Conservation (phyloP, 768 basidiomycete species). For the Naganishia vishniacii region DNA sequence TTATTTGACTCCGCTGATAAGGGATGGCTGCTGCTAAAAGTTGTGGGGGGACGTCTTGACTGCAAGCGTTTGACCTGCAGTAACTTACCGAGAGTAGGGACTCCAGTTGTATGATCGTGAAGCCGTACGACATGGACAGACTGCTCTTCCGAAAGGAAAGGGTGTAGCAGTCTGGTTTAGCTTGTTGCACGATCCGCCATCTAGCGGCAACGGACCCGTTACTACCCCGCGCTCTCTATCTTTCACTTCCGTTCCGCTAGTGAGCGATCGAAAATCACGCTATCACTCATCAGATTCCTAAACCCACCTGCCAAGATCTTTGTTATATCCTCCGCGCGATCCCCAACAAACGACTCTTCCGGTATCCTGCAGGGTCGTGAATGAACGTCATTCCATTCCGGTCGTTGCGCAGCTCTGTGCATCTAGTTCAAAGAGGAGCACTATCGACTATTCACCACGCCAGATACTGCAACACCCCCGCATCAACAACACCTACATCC, state of each 20-base stretch:
- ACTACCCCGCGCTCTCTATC: not conserved
- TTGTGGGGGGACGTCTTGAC: not conserved
- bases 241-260: conserved; percentile 11
- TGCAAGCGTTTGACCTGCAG: not conserved
- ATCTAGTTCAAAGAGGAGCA: conserved; percentile 5
- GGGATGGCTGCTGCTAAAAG: not conserved
- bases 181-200: not conserved
- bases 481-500: not conserved
- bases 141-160: too few relatives aligned
- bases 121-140: too few relatives aligned
- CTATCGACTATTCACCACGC: not conserved
- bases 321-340: not conserved
- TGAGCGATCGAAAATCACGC: conserved; percentile 15
- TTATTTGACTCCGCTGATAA: conserved; percentile 20
- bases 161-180: not conserved
- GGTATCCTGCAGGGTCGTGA: not conserved
- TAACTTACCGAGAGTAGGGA: not conserved
- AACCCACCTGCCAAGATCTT: too few relatives aligned
- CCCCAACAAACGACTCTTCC: not conserved
- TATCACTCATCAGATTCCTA: conserved; percentile 4
- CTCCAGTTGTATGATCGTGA: too few relatives aligned
- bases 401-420: conserved; percentile 7
- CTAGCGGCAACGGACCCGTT: not conserved
- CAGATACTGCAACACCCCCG: conserved; percentile 6
- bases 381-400: conserved; percentile 10